Conservation (phyloP, 2,329 filamentous ascomycete genomes). For the Orbilia ellipsospora region DNA sequence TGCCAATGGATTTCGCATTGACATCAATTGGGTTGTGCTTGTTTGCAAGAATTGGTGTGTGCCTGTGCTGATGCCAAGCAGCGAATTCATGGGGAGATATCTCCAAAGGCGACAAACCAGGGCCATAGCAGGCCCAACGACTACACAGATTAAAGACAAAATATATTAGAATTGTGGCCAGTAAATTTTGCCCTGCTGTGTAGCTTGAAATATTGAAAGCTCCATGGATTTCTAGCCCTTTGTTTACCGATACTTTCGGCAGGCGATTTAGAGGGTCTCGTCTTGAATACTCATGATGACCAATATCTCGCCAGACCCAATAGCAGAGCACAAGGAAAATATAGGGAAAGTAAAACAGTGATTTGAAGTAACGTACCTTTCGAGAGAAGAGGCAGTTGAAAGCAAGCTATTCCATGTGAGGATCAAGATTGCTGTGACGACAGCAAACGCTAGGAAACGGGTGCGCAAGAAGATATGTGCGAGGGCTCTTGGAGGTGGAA, state of each 20-base stretch:
- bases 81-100: slow-evolving; percentile 92
- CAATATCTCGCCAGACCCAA: too few relatives aligned
- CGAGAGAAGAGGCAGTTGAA: slow-evolving; percentile 38
- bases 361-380: slow-evolving; percentile 23
- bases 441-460: slow-evolving; percentile 41
- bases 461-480: slow-evolving; percentile 41
- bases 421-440: slow-evolving; percentile 30
- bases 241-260: not conserved
- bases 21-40: slow-evolving; percentile 88
- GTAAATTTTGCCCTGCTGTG: not conserved
- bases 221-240: not conserved
- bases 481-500: slow-evolving; percentile 29
- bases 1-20: slow-evolving; percentile 81
- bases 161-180: not conserved
- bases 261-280: too few relatives aligned
- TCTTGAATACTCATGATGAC: too few relatives aligned
- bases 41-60: slow-evolving; percentile 96
- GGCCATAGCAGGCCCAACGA: slow-evolving; percentile 82
- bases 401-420: slow-evolving; percentile 44
- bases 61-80: slow-evolving; percentile 86
- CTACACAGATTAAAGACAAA: not conserved
- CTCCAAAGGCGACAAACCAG: slow-evolving; percentile 92
- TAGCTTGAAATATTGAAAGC: not conserved
- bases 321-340: not conserved
- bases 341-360: not conserved